Conservation (phyloP, 306 rosid species). For the Vigna unguiculata region DNA sequence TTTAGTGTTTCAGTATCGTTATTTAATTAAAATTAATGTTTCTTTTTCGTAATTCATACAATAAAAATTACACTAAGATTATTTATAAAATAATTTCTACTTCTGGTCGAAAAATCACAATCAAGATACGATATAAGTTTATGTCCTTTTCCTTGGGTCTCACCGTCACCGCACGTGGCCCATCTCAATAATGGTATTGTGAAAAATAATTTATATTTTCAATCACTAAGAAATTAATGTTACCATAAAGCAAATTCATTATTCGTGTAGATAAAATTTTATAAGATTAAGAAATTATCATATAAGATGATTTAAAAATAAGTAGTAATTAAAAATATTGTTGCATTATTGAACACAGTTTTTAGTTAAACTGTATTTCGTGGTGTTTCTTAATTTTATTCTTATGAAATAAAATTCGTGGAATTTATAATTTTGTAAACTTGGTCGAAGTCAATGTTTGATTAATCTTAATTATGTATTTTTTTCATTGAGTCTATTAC, state of each 20-base stretch:
- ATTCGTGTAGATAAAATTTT: not conserved
- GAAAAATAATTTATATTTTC: not conserved
- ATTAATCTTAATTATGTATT: too few species aligned
- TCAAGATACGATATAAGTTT: not conserved
- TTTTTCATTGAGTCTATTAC: too few species aligned
- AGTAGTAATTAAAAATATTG: too few species aligned
- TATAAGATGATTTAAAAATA: too few species aligned
- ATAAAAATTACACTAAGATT: not conserved
- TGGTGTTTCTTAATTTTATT: too few species aligned
- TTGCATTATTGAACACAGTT: too few species aligned
- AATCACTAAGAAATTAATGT: not conserved
- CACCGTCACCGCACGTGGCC: constrained; percentile 1
- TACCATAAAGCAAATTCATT: not conserved
- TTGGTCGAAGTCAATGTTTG: too few species aligned
- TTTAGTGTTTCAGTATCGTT: not conserved
- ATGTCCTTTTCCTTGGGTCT: not conserved
- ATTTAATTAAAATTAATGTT: not conserved
- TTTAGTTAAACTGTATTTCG: too few species aligned
- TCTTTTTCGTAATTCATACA: not conserved
- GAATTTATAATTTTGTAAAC: too few species aligned
- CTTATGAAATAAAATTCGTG: too few species aligned
- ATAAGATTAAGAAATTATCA: not conserved
- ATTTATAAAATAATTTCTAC: not conserved
- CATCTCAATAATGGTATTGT: not conserved
- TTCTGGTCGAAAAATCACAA: not conserved